Conservation (phyloP, 805 yeast species). For the Yarrowia osloensis region DNA sequence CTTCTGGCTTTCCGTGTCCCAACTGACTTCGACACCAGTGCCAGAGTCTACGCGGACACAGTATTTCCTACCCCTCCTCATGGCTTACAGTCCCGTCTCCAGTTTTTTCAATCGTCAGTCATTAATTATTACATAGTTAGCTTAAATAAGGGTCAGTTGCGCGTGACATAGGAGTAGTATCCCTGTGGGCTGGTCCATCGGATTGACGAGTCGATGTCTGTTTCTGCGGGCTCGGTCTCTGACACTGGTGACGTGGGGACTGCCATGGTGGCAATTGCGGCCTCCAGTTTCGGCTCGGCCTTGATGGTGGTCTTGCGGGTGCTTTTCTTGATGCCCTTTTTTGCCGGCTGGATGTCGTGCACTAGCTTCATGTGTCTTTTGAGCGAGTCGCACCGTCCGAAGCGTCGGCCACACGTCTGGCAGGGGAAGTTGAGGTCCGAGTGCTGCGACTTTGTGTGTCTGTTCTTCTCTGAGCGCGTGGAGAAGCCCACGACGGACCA, state of each 20-base stretch:
- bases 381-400: conserved; percentile 11
- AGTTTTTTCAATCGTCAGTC: neutral
- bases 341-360: neutral
- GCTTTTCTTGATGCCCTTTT: neutral
- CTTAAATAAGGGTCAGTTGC: neutral
- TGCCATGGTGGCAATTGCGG: neutral
- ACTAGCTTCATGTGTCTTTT: conserved; percentile 11
- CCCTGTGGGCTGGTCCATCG: conserved; percentile 2
- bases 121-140: neutral
- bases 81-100: too few species aligned
- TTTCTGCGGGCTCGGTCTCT: neutral
- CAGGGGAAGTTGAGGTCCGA: neutral
- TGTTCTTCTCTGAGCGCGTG: conserved; percentile 1
- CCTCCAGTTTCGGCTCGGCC: too few species aligned
- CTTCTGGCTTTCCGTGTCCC: too few species aligned
- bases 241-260: neutral
- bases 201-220: neutral
- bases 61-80: too few species aligned
- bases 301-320: neutral
- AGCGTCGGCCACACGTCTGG: neutral
- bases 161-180: neutral
- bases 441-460: conserved; percentile 8
- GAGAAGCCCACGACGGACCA: conserved; percentile 18
- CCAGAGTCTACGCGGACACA: too few species aligned
- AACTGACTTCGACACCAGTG: too few species aligned